Percentiles rank a stretch among this genome's conserved stretches.
Evolutionary conservation across 768 basidiomycete species (phyloP).

Genomic region (Panus rudis): DNA sequence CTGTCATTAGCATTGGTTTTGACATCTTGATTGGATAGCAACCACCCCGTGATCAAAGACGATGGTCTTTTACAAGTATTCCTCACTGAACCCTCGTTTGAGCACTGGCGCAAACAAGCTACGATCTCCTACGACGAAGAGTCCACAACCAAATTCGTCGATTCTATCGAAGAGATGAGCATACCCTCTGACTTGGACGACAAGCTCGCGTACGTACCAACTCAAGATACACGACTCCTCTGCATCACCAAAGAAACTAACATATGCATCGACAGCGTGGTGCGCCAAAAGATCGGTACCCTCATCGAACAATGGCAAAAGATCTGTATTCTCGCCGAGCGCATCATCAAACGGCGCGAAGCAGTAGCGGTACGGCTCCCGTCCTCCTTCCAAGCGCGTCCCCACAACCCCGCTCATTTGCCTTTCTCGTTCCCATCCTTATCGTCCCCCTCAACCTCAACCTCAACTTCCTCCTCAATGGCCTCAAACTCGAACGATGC

Average conservation of each 20-base stretch:
- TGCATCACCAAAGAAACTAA: neutral
- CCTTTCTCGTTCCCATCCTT: constrained; percentile 47
- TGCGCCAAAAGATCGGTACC: constrained; percentile 67
- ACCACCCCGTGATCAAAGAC: constrained; percentile 87
- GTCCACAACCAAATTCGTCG: constrained; percentile 69
- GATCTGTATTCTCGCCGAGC: constrained; percentile 80
- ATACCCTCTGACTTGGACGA: constrained; percentile 91
- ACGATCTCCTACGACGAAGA: constrained; percentile 82
- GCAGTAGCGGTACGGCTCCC: constrained; percentile 78
- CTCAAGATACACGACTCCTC: neutral
- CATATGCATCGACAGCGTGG: constrained; percentile 37
- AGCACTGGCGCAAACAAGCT: constrained; percentile 80
- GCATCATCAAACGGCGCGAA: constrained; percentile 84
- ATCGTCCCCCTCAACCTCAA: constrained; percentile 29
- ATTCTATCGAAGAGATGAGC: constrained; percentile 80
- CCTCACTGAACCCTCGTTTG: constrained; percentile 76
- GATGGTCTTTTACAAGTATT: constrained; percentile 81
- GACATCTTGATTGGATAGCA: constrained; percentile 34
- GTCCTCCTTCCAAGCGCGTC: constrained; percentile 48
- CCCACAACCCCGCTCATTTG: constrained; percentile 66
- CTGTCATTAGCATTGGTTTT: constrained; percentile 3
- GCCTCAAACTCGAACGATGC: constrained; percentile 22
- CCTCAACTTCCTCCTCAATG: constrained; percentile 30
- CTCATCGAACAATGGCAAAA: constrained; percentile 91
- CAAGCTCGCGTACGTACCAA: constrained; percentile 59